phyloP scores from a whole-genome alignment of 305 asterid species.

The Solanum hybrid region DNA sequence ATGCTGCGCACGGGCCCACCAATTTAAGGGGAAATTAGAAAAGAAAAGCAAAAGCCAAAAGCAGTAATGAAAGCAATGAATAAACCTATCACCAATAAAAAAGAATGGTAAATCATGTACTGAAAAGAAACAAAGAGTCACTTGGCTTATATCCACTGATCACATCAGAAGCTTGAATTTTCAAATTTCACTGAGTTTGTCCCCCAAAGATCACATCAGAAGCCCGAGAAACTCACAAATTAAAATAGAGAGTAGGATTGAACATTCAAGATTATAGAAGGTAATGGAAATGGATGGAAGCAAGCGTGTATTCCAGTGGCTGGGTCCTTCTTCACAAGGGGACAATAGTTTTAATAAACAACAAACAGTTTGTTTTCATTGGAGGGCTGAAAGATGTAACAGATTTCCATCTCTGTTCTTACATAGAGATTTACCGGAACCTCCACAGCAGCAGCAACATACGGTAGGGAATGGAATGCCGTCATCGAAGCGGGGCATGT shows the following conservation, averaged over 20 bases:
- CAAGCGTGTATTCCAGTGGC: constrained; percentile 51
- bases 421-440: constrained; percentile 55
- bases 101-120: too few species aligned
- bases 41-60: too few species aligned
- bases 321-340: constrained; percentile 31
- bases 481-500: constrained; percentile 30
- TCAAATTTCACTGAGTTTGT: background rate
- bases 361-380: constrained; percentile 59
- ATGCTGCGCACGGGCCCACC: too few species aligned
- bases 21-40: too few species aligned
- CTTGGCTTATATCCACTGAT: background rate
- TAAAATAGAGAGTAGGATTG: background rate
- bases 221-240: background rate
- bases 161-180: background rate
- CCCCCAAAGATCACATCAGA: background rate
- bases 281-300: constrained; percentile 69
- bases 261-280: background rate
- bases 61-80: too few species aligned
- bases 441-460: constrained; percentile 13
- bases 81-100: too few species aligned
- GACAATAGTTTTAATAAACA: constrained; percentile 28
- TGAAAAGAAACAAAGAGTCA: background rate
- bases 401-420: constrained; percentile 58
- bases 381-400: constrained; percentile 81
- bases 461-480: constrained; percentile 22